phyloP scores from a whole-genome alignment of 495 filamentous ascomycete species.

The Daldinia loculata region DNA sequence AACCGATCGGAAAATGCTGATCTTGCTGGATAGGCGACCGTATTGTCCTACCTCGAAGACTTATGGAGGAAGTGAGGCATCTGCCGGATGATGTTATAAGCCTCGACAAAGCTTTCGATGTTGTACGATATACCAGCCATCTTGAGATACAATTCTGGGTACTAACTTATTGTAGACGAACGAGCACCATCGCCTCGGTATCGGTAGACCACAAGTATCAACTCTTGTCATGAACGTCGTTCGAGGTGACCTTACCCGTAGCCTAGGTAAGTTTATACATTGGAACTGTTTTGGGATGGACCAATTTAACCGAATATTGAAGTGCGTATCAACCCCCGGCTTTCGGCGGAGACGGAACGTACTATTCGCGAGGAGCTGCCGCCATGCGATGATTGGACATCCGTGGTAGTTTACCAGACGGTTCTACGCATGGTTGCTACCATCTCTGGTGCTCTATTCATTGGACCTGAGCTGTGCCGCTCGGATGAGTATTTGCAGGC shows the following conservation, averaged over 20 bases:
- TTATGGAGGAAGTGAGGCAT: constrained; percentile 48
- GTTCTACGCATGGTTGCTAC: constrained; percentile 62
- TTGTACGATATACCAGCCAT: constrained; percentile 24
- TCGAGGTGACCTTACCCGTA: constrained; percentile 32
- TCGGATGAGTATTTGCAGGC: constrained; percentile 65
- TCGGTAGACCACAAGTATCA: not conserved
- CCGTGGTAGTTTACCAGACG: constrained; percentile 49
- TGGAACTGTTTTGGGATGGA: not conserved
- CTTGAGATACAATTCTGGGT: not conserved
- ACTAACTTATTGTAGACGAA: constrained; percentile 28
- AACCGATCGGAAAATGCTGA: not conserved
- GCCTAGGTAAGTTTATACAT: constrained; percentile 20
- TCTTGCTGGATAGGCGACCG: constrained; percentile 21
- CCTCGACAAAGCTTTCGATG: constrained; percentile 45
- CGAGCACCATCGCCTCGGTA: constrained; percentile 25
- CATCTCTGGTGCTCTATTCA: constrained; percentile 65
- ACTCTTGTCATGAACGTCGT: constrained; percentile 23
- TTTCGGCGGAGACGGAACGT: constrained; percentile 32
- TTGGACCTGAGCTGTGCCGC: constrained; percentile 63
- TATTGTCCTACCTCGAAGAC: constrained; percentile 48
- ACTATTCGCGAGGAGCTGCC: constrained; percentile 43
- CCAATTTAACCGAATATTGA: not conserved
- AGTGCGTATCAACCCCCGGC: constrained; percentile 38
- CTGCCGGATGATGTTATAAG: constrained; percentile 52
- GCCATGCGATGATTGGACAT: constrained; percentile 53